These are phyloP conservation scores for Crithidia thermophila DNA, from an alignment of 208 protist species.

Conservation along the genomic window DNA sequence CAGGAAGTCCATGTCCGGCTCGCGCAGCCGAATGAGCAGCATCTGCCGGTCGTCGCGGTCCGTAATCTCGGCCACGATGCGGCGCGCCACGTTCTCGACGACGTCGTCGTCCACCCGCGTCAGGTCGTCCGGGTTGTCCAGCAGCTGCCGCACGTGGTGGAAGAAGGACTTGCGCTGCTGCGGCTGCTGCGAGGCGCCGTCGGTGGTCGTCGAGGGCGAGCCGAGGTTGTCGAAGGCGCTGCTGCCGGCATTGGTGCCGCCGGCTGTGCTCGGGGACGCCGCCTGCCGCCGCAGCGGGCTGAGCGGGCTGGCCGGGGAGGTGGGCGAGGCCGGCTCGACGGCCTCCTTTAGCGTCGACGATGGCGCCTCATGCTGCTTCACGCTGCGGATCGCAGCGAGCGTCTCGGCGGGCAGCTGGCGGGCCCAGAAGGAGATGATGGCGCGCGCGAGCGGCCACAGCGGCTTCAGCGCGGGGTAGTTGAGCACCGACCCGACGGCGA, in stretches of 20 bases:
- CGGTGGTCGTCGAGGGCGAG: slow-evolving; percentile 12
- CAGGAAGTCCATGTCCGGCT: slow-evolving; percentile 60
- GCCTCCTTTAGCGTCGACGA: slow-evolving; percentile 6
- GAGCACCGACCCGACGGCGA: slow-evolving; percentile 70
- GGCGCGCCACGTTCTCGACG: slow-evolving; percentile 52
- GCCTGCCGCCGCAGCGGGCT: slow-evolving; percentile 10
- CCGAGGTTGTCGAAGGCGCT: slow-evolving; percentile 14
- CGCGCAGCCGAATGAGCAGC: slow-evolving; percentile 88
- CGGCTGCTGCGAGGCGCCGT: not conserved
- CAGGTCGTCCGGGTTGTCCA: slow-evolving; percentile 59
- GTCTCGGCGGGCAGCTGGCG: slow-evolving; percentile 65
- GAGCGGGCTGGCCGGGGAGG: slow-evolving; percentile 19
- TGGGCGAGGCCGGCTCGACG: slow-evolving; percentile 18
- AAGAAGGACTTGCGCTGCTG: slow-evolving; percentile 37
- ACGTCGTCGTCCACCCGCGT: slow-evolving; percentile 31
- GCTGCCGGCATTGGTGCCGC: slow-evolving; percentile 9
- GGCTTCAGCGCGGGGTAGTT: slow-evolving; percentile 39
- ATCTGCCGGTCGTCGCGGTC: slow-evolving; percentile 84
- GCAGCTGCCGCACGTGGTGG: slow-evolving; percentile 46
- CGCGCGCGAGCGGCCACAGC: slow-evolving; percentile 68
- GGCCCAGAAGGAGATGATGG: slow-evolving; percentile 78
- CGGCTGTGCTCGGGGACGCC: not conserved
- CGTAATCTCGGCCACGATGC: slow-evolving; percentile 50
- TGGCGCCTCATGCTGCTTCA: slow-evolving; percentile 43
- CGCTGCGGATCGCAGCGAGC: slow-evolving; percentile 50